Base-by-base conservation (phyloP, 192 early-diverging fungal species). In the Coemansia sp. region DNA sequence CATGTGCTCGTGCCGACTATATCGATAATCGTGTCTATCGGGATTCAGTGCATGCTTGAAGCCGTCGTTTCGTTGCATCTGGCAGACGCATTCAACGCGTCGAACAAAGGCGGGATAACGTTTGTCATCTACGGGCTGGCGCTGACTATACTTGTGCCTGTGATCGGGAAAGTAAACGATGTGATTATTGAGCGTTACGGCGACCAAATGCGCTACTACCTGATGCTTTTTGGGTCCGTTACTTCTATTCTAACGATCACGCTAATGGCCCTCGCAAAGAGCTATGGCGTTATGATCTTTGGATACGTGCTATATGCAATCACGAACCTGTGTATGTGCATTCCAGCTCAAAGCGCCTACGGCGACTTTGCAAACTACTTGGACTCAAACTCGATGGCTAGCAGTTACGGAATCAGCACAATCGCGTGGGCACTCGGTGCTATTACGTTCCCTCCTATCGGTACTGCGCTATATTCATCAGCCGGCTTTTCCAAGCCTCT, bases 11-110 rank as follows among this genome's bases (percentile, higher is more conserved):
- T 68, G 33, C 48, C 75, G 2, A 65, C 70, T 2, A 38, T 72
- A 7, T 38, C 69, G 6, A 77, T 77, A 5, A 41, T 68, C 16
- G 43, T 63, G 15, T 60, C 57, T 34, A 64, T 71, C 2, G 63
- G 75, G 18, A 66, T 77, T 7, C 75, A 77, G 36, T 64, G 75
- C 51, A 71, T 66, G 33, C 66, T 77, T 3, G 75, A 77, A 43
- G 63, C 20, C 0, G 46, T 77, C 2, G 62, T 77, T 20, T 69
- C 75, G 1, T 35, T 77, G 26, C 75, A 77, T 26, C 36, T 77
- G 36, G 46, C 45, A n/a, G 69, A 77, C 66, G 34, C 56, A 57
- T 62, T 77, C 12, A 7, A 52, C 36, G 55, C 34, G 2, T 49
- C 66, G 36, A 57, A 55, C 38, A 45, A 34, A 18, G 38, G 66